A percentile compares a stretch with the other conserved stretches of the same genome.
Conservation (phyloP, 371 early-diverging fungal genomes). For the Lichtheimia hyalospora region DNA sequence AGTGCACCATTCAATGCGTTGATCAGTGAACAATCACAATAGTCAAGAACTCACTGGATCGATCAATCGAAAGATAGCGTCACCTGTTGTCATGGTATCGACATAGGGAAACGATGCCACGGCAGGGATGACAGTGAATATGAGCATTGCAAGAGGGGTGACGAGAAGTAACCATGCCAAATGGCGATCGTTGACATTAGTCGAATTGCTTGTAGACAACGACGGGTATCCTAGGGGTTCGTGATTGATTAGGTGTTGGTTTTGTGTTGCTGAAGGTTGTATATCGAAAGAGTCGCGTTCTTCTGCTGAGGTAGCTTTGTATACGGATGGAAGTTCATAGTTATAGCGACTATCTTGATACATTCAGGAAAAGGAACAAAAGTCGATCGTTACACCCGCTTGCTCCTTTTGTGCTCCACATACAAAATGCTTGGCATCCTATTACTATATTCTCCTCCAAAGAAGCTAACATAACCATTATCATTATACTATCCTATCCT, state of each 20-base stretch:
- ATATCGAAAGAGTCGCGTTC: conserved; percentile 3
- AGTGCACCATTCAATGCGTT: not conserved
- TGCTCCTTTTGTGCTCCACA: too few species aligned
- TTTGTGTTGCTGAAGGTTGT: not conserved
- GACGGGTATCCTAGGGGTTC: not conserved
- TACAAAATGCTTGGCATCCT: too few species aligned
- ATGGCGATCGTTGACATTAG: conserved; percentile 18
- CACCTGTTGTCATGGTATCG: conserved; percentile 39
- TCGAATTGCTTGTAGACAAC: conserved; percentile 5
- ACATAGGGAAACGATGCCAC: conserved; percentile 29
- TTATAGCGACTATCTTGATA: not conserved
- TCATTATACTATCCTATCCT: too few species aligned
- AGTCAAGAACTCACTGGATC: conserved; percentile 28
- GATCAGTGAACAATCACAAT: too few species aligned
- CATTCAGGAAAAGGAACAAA: too few species aligned
- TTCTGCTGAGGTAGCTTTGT: conserved; percentile 9
- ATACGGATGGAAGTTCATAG: conserved; percentile 37
- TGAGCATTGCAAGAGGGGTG: conserved; percentile 30
- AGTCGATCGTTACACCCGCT: too few species aligned
- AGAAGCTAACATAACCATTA: too few species aligned
- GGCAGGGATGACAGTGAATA: conserved; percentile 43
- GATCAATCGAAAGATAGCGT: conserved; percentile 43
- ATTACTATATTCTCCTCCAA: too few species aligned
- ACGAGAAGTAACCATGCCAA: conserved; percentile 35
- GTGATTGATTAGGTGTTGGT: not conserved